phyloP scores from a whole-genome alignment of 129 eudicot species.

The Escallonia rubra region DNA sequence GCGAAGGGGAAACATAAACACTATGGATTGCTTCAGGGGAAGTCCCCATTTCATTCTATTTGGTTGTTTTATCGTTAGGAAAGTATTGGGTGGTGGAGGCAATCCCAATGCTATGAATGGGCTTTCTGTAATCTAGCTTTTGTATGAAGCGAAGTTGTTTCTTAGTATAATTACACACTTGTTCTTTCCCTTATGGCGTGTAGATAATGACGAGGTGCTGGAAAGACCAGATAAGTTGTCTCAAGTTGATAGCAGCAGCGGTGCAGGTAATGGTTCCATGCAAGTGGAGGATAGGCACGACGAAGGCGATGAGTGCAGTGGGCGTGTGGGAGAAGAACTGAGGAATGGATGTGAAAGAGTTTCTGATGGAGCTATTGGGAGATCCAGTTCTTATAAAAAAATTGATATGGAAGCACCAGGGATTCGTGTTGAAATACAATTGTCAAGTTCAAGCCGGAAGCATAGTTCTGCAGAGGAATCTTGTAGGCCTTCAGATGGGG shows the following conservation, averaged over 20 bases:
- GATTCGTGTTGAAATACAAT: conserved; percentile 6
- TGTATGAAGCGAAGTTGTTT: too few species aligned
- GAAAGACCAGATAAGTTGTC: conserved; percentile 7
- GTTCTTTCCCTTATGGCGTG: neutral
- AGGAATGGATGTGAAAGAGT: conserved; percentile 20
- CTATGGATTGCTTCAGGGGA: too few species aligned
- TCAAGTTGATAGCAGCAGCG: conserved; percentile 19
- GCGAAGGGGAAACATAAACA: too few species aligned
- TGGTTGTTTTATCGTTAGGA: too few species aligned
- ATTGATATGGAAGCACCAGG: too few species aligned
- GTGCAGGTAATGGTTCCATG: conserved; percentile 26
- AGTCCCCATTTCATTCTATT: too few species aligned
- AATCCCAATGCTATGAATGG: too few species aligned
- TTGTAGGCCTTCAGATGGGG: conserved; percentile 7
- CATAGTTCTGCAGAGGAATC: too few species aligned
- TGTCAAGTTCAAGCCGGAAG: neutral
- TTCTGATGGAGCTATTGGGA: conserved; percentile 9
- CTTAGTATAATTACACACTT: neutral
- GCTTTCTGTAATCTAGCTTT: too few species aligned
- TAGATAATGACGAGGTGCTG: conserved; percentile 19
- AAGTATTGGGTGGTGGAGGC: too few species aligned
- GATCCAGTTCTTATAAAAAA: conserved; percentile 6
- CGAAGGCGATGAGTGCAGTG: conserved; percentile 13
- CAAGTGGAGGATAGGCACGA: conserved; percentile 21
- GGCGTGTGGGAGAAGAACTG: conserved; percentile 11